Base-by-base conservation (phyloP, 805 yeast species). In the Candida nanaspora region DNA sequence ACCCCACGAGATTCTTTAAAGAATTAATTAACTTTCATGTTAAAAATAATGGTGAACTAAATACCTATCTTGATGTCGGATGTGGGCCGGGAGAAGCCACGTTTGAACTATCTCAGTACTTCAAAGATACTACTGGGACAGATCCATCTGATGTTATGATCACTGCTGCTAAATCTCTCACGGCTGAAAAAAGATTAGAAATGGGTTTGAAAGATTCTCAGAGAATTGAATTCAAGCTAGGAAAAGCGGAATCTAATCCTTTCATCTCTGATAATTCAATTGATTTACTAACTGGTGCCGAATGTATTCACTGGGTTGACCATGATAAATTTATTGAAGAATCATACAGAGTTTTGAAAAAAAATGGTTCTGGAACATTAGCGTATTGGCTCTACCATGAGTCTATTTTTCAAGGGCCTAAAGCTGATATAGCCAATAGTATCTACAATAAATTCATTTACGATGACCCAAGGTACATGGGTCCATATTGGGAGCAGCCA, bases 401-500 rank as follows among this genome's bases (percentile, higher is more conserved):
- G 48, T 82, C 85, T 0, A 66, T 74, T 1, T 73, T 48, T 56
- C 39, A 33, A 28, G 42, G 33, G 14, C 65, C 44, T 64, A 70
- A 59, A 5, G 63, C 57, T 46, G 76, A 78, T 1, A 62, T 61
- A 33, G 80, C 84, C 1, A 80, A 82, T 46, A 66, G 69, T 32
- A 55, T 82, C 6, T 69, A 76, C 37, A 51, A 58, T 33, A 59
- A 66, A 33, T 59, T 65, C 37, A 65, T 62, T 6, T 74, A 74
- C 46, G 68, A 65, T 22, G 65, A 63, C 37, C 65, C 72, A 0
- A 53, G 58, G 2, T 63, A 53, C 34, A 56, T 82, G 35, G 89
- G 89, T 0, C 78, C 80, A 0, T 76, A 76, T 54, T 89, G 97
- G 97, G 84, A 86, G 51, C 83, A 82, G 49, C 93, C 95, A 0